A percentile compares a stretch with the other conserved stretches of the same genome.
These are phyloP conservation scores for Aspergillus ustus DNA, from an alignment of 2,329 filamentous ascomycete genomes.

Conservation along the genomic window DNA sequence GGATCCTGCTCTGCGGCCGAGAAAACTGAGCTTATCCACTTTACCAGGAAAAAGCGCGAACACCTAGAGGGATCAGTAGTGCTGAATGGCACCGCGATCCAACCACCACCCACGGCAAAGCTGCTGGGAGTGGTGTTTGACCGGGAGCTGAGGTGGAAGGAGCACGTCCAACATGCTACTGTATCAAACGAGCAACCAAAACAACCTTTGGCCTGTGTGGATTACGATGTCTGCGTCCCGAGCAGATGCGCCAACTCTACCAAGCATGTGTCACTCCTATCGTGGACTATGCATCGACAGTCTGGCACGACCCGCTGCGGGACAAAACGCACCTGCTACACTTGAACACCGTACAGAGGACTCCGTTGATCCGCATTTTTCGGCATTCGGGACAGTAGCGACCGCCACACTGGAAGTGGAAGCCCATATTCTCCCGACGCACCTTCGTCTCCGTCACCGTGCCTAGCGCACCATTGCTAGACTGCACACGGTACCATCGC, in stretches of 20 bases:
- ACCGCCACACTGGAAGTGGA: too few relatives aligned
- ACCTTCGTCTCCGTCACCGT: conserved; percentile 14
- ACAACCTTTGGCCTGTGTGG: conserved; percentile 21
- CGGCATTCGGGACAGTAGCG: too few relatives aligned
- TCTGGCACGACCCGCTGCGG: conserved; percentile 17
- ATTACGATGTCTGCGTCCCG: conserved; percentile 27
- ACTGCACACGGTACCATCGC: conserved; percentile 23
- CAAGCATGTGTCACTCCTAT: conserved; percentile 26
- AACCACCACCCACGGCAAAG: too few relatives aligned
- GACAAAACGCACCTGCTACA: conserved; percentile 26
- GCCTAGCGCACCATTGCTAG: conserved; percentile 15
- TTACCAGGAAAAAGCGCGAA: conserved; percentile 27
- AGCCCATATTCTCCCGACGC: conserved; percentile 20
- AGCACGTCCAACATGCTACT: conserved; percentile 28
- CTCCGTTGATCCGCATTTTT: not conserved
- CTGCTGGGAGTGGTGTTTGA: too few relatives aligned
- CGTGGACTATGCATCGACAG: not conserved
- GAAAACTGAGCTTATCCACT: conserved; percentile 37
- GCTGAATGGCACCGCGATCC: conserved; percentile 19
- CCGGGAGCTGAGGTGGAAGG: conserved; percentile 26
- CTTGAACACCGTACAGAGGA: conserved; percentile 24
- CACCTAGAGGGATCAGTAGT: conserved; percentile 18
- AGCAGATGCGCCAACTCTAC: conserved; percentile 31
- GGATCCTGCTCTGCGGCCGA: conserved; percentile 34
- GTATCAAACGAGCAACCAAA: conserved; percentile 25